Percentiles rank a stretch among this genome's conserved stretches.
Conservation (phyloP, 495 filamentous ascomycete genomes). For the Trichodelitschia bisporula region DNA sequence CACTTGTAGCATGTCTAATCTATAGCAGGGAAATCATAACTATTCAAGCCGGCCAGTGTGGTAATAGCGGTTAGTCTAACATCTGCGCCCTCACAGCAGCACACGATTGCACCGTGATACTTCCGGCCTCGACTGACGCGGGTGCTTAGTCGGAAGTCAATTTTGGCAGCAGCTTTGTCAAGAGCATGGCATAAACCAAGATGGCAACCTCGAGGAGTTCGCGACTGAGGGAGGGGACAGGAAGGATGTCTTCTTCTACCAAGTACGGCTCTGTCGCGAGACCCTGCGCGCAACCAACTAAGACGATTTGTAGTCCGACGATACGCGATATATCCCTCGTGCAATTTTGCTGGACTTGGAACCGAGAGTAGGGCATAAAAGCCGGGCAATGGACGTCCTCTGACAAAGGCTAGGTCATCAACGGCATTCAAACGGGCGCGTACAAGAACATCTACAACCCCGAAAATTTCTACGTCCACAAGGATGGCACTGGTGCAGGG, state of each 20-base stretch:
- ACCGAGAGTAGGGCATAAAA: constrained; percentile 50
- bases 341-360: constrained; percentile 91
- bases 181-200: constrained; percentile 92
- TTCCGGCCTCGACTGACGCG: neutral
- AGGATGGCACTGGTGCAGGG: constrained; percentile 74
- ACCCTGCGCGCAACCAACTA: neutral
- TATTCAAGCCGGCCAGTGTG: constrained; percentile 95
- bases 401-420: constrained; percentile 81
- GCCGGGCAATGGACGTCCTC: too few species aligned
- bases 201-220: constrained; percentile 88
- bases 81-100: neutral
- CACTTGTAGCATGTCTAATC: constrained; percentile 1
- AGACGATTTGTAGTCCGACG: constrained; percentile 36
- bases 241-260: constrained; percentile 99
- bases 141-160: constrained; percentile 50
- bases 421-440: constrained; percentile 70
- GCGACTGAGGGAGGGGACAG: constrained; percentile 90
- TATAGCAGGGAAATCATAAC: constrained; percentile 82
- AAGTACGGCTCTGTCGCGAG: constrained; percentile 21
- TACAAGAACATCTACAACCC: constrained; percentile 99
- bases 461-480: constrained; percentile 90
- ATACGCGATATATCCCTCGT: constrained; percentile 92
- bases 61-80: constrained; percentile 62
- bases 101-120: neutral
- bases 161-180: constrained; percentile 96